Evolutionary conservation across 2,329 filamentous ascomycete species (phyloP), one percentile per base, ranked within the genome.

Genomic region (Colletotrichum gloeosporioides): DNA sequence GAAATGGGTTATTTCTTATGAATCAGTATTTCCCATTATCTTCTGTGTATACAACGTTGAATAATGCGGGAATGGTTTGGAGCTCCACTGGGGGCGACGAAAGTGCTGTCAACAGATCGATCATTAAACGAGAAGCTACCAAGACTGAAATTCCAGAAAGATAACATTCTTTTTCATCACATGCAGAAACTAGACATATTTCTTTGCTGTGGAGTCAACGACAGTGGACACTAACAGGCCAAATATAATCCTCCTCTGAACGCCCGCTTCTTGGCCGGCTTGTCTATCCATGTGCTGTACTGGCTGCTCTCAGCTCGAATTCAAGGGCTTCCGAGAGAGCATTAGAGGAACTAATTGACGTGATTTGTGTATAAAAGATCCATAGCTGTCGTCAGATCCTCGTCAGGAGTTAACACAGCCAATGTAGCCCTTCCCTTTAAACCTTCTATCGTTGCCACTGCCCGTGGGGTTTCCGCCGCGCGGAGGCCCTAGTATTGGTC

Each of bases 1-100:
- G 16, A 0, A 16, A 44, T 6, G 39, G 1, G 3, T 6, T n/a
- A 22, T 2, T 2, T 2, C 18, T 12, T n/a, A 4, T 6, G 0
- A n/a, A 49, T 12, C 0, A 49, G 39, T 1, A 2, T 49, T 22
- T 49, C 0, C 1, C 9, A 49, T n/a, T n/a, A 1, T 12, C 39
- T 12, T 49, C 18, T 12, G n/a, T n/a, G 5, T 3, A 22, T 49
- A n/a, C 39, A 7, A 12, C 3, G 18, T 49, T 49, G 39, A 49
- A 49, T n/a, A n/a, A 49, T n/a, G 9, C 39, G 18, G 39, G 18
- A 49, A 49, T 49, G 6, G 39, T n/a, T 12, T n/a, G 39, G 18
- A 2, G 39, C n/a, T n/a, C n/a, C n/a, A 49, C 39, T n/a, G 39
- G 39, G 12, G 18, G 18, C 9, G 18, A 39, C 18, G 18, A 49